A percentile compares a stretch with the other conserved stretches of the same genome.
Evolutionary conservation across 148 eudicot species (phyloP).

Genomic region (Rhododendron simsii): DNA sequence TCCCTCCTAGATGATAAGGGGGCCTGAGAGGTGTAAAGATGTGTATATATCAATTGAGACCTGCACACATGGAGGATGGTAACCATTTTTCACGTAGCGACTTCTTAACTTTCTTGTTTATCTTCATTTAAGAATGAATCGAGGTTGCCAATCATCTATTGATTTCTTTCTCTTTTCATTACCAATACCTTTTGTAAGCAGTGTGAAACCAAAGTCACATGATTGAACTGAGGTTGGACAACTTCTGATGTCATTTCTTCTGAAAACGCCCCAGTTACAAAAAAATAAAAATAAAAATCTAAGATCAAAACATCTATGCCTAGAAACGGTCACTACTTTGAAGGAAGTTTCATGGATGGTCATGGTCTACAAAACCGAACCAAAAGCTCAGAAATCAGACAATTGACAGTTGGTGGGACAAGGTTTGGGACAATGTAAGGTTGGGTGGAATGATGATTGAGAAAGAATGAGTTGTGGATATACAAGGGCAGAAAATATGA

Average conservation of each 20-base stretch:
- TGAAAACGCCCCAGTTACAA: too few relatives aligned
- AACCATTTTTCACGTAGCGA: neutral
- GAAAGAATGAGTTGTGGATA: neutral
- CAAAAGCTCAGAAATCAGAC: neutral
- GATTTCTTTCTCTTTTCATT: neutral
- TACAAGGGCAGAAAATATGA: neutral
- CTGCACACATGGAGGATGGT: conserved; percentile 7
- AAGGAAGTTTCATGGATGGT: neutral
- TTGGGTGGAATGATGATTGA: neutral
- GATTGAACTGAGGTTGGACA: too few relatives aligned
- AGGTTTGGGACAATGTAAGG: neutral
- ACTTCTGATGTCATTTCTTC: too few relatives aligned
- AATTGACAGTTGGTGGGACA: neutral
- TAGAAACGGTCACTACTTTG: neutral
- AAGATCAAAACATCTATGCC: too few relatives aligned
- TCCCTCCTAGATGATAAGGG: neutral
- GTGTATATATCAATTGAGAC: neutral
- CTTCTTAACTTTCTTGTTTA: neutral
- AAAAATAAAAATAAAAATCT: too few relatives aligned
- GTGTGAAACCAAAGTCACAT: too few relatives aligned
- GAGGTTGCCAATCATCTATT: neutral
- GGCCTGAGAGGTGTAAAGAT: neutral
- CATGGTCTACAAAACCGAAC: neutral
- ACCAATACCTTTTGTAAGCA: too few relatives aligned
- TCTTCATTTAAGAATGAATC: neutral